These are phyloP conservation scores for Fraxinus cuspidata DNA, from an alignment of 257 asterid species.

Conservation along the genomic window DNA sequence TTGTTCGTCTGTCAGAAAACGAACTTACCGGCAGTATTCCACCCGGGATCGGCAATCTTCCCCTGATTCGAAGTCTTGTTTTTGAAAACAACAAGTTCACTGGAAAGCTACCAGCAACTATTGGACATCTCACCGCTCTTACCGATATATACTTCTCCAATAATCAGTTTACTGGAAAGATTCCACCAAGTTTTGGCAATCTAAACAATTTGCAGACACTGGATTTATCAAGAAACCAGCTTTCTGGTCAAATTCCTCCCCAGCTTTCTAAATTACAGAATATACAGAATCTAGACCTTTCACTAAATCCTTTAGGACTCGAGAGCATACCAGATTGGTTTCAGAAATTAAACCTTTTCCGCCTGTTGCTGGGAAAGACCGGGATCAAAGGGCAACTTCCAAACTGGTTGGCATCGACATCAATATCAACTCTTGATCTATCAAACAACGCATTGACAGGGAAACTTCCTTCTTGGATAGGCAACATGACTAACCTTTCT, in stretches of 20 bases:
- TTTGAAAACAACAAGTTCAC: slow-evolving; percentile 55
- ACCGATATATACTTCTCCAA: slow-evolving; percentile 46
- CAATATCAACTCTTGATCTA: slow-evolving; percentile 53
- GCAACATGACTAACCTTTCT: slow-evolving; percentile 57
- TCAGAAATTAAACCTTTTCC: slow-evolving; percentile 35
- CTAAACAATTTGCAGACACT: slow-evolving; percentile 40
- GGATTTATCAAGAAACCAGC: slow-evolving; percentile 55
- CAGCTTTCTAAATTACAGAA: slow-evolving; percentile 37
- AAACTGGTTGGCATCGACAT: slow-evolving; percentile 48
- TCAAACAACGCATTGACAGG: slow-evolving; percentile 61
- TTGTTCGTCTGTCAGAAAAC: slow-evolving; percentile 43
- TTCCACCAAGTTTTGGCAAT: slow-evolving; percentile 56
- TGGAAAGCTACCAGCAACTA: slow-evolving; percentile 54
- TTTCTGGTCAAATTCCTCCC: slow-evolving; percentile 47
- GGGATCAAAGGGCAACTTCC: slow-evolving; percentile 62
- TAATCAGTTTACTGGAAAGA: slow-evolving; percentile 51
- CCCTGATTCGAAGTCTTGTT: slow-evolving; percentile 35
- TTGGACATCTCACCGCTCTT: slow-evolving; percentile 53
- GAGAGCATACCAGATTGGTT: slow-evolving; percentile 51
- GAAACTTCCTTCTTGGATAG: slow-evolving; percentile 60
- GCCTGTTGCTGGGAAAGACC: slow-evolving; percentile 42
- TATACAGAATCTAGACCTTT: slow-evolving; percentile 48
- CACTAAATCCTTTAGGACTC: slow-evolving; percentile 57
- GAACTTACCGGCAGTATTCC: slow-evolving; percentile 60
- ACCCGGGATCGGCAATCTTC: slow-evolving; percentile 46